A percentile compares a stretch with the other conserved stretches of the same genome.
phyloP scores from a whole-genome alignment of 148 eudicot species.

The Silene conica region DNA sequence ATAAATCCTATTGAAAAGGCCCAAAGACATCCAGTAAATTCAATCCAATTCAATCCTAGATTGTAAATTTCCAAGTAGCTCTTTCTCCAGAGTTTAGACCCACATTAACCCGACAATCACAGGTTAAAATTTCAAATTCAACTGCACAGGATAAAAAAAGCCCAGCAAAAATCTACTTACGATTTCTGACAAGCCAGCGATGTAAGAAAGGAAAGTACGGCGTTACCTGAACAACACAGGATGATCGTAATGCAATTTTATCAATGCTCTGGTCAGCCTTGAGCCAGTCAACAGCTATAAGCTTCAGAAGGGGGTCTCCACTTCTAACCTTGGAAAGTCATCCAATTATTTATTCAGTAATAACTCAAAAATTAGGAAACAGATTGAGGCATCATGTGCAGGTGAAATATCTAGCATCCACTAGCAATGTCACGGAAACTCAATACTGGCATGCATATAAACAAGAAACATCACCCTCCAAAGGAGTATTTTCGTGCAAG shows the following conservation, averaged over 20 bases:
- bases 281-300: slow-evolving; percentile 95
- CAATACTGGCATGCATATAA: not conserved
- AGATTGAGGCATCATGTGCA: not conserved
- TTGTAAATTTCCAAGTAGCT: not conserved
- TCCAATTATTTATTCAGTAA: slow-evolving; percentile 1
- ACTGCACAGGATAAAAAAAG: not conserved
- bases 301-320: slow-evolving; percentile 95
- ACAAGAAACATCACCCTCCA: not conserved
- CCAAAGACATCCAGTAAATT: too few relatives aligned
- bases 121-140: not conserved
- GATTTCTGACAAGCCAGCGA: not conserved
- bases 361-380: slow-evolving; percentile 1
- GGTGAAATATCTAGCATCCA: slow-evolving; percentile 9
- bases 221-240: slow-evolving; percentile 74
- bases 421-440: not conserved
- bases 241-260: slow-evolving; percentile 82
- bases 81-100: not conserved
- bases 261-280: slow-evolving; percentile 61
- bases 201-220: not conserved
- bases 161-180: not conserved
- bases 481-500: not conserved
- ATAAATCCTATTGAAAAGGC: not conserved
- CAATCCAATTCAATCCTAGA: not conserved
- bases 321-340: slow-evolving; percentile 58
- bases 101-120: not conserved